Conservation (phyloP, 1,284 basidiomycete species). For the Ustilago cynodontis region DNA sequence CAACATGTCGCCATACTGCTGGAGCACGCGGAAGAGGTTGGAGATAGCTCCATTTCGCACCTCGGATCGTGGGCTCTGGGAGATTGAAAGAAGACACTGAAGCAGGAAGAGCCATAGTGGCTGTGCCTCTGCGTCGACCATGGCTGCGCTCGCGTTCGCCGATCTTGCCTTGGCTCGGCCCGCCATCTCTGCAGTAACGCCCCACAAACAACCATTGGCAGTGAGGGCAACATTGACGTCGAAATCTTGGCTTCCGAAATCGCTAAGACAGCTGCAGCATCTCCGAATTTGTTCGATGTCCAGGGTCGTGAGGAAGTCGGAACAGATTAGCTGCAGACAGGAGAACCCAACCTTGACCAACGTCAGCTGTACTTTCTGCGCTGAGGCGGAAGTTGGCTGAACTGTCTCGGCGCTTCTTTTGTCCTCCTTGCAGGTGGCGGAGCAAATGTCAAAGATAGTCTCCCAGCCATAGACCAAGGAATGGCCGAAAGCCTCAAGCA, state of each 20-base stretch:
- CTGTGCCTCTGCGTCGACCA: conserved; percentile 26
- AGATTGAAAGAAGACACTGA: conserved; percentile 83
- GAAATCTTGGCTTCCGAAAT: conserved; percentile 85
- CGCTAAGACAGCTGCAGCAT: conserved; percentile 88
- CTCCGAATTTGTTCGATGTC: conserved; percentile 83
- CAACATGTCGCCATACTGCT: conserved; percentile 88
- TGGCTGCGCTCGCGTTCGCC: conserved; percentile 12
- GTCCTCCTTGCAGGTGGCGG: conserved; percentile 47
- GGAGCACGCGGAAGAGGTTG: conserved; percentile 91
- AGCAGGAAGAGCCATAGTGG: conserved; percentile 87
- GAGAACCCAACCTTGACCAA: conserved; percentile 89
- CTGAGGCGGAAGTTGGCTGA: conserved; percentile 28
- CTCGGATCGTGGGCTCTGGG: conserved; percentile 84
- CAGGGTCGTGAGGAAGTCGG: conserved; percentile 85
- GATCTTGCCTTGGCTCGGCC: conserved; percentile 24
- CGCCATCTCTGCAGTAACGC: conserved; percentile 65
- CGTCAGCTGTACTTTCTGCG: conserved; percentile 67
- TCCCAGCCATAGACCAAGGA: conserved; percentile 92
- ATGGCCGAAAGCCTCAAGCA: conserved; percentile 87
- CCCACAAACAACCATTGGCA: conserved; percentile 65
- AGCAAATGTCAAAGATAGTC: conserved; percentile 83
- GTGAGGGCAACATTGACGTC: conserved; percentile 97
- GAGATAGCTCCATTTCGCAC: conserved; percentile 93
- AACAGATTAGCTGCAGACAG: conserved; percentile 89
- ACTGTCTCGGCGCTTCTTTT: conserved; percentile 54